These are phyloP conservation scores for Debaryomyces hansenii DNA, from an alignment of 805 yeast genomes.

Conservation along the genomic window DNA sequence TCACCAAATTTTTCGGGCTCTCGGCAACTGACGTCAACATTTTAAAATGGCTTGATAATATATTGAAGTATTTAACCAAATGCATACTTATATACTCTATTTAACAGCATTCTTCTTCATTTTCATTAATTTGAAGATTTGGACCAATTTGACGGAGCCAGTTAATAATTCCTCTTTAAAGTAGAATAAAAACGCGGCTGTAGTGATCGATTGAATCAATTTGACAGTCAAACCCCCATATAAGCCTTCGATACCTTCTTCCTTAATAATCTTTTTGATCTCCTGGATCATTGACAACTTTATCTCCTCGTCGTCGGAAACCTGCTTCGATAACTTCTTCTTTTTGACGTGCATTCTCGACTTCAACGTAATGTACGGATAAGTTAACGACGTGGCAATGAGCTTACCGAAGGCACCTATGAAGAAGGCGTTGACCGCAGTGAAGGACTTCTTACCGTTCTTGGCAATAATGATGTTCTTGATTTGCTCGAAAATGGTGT, in stretches of 20 bases:
- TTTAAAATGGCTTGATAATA: too few species aligned
- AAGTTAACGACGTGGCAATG: slow-evolving; percentile 84
- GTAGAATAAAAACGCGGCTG: slow-evolving; percentile 87
- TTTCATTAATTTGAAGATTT: slow-evolving; percentile 31
- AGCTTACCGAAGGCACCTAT: slow-evolving; percentile 90
- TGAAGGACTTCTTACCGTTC: slow-evolving; percentile 49
- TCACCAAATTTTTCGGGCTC: not conserved
- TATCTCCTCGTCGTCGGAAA: slow-evolving; percentile 11
- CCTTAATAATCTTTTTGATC: slow-evolving; percentile 56
- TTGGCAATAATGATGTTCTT: slow-evolving; percentile 61
- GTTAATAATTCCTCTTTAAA: slow-evolving; percentile 83
- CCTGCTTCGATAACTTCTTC: slow-evolving; percentile 21
- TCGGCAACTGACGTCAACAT: not conserved
- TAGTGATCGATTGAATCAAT: slow-evolving; percentile 76
- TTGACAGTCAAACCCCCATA: slow-evolving; percentile 82
- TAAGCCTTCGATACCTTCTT: slow-evolving; percentile 75
- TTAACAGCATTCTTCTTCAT: slow-evolving; percentile 13
- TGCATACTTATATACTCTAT: too few species aligned
- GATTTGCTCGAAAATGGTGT: slow-evolving; percentile 86
- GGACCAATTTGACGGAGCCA: slow-evolving; percentile 56
- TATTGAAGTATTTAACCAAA: not conserved
- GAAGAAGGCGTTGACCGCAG: slow-evolving; percentile 76
- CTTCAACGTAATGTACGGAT: slow-evolving; percentile 89
- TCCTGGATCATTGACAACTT: slow-evolving; percentile 47
- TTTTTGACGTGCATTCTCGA: slow-evolving; percentile 78